These are phyloP conservation scores for Rutstroemia sp. DNA, from an alignment of 2,329 filamentous ascomycete genomes.

Conservation along the genomic window DNA sequence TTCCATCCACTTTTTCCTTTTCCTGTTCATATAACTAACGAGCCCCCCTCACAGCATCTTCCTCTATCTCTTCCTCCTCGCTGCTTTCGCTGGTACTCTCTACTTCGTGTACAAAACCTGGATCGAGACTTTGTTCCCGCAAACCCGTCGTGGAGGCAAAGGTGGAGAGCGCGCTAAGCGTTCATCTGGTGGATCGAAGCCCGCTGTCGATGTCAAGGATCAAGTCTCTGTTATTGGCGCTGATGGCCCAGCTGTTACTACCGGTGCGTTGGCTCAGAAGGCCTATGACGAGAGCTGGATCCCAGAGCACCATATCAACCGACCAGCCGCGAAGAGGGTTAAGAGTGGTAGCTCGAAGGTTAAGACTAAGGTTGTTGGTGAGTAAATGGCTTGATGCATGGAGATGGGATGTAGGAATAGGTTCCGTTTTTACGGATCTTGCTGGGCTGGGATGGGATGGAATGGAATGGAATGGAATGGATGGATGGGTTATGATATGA, in stretches of 20 bases:
- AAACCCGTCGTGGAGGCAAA: constrained; percentile 54
- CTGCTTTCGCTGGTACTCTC: constrained; percentile 67
- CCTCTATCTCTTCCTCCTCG: constrained; percentile 86
- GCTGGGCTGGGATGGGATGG: not conserved
- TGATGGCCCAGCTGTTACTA: constrained; percentile 33
- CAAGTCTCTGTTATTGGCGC: constrained; percentile 60
- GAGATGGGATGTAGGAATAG: not conserved
- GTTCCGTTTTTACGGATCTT: no score
- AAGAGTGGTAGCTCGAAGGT: constrained; percentile 41
- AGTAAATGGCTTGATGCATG: not conserved
- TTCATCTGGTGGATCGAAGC: constrained; percentile 57
- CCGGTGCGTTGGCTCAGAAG: constrained; percentile 24
- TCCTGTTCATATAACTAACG: not conserved
- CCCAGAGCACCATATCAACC: constrained; percentile 67
- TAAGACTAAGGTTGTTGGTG: constrained; percentile 16
- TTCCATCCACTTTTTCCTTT: no score
- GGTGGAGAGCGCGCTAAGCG: constrained; percentile 43
- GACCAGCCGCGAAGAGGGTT: constrained; percentile 63
- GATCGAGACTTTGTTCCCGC: constrained; percentile 92
- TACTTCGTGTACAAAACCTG: constrained; percentile 99
- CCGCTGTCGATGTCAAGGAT: constrained; percentile 45
- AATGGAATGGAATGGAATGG: no score
- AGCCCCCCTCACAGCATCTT: constrained; percentile 66
- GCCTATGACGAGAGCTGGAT: constrained; percentile 31
- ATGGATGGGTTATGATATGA: no score